Base-by-base conservation (phyloP, 106 monocot genomes). In the Agapanthus africanus region DNA sequence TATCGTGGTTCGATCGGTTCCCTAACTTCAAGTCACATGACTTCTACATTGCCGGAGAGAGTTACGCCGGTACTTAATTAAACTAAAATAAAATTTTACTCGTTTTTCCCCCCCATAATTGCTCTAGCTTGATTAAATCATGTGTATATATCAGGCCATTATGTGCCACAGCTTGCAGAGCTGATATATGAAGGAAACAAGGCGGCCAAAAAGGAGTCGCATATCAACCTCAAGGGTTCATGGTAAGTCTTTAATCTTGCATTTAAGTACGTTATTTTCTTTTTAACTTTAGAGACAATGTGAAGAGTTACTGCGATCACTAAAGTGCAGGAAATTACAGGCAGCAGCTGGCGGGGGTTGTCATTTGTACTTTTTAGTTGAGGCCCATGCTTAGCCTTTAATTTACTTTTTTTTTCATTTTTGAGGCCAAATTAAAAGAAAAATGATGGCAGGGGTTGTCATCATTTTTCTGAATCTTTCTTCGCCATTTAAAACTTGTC, bases 1-100 rank as follows among this genome's bases (percentile, higher is more conserved):
- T 85, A 34, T 69, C 76, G 34, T 95, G 94, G 94, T 82, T 95
- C 50, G 27, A 57, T 5, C 85, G 70, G 81, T 95, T 81, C 71
- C 94, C 94, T 7, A 38, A 39, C 11, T 88, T 85, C 76, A 88
- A 67, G 70, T 68, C 77, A 52, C 82, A 73, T 39, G 88, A 91
- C 16, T 91, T 95, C 73, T 95, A 85, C 77, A 70, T 95, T 66
- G 70, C 94, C 35, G 94, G 94, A 49, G 94, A 95, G 77, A 95
- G 94, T 79, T 95, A 95, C 35, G 94, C 91, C 3, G 94, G 93
- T 93, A 75, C 1, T 1, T 35, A 41, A 50, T 21, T 1, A 11
- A 50, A 16, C 23, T 1, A 42, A 27, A 15, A 15, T 2, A 52
- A 54, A 22, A n/a, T 27, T n/a, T n/a, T n/a, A n/a, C n/a, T n/a